Evolutionary conservation across 331 rosid species (phyloP).

Genomic region (Acacia pycnantha): DNA sequence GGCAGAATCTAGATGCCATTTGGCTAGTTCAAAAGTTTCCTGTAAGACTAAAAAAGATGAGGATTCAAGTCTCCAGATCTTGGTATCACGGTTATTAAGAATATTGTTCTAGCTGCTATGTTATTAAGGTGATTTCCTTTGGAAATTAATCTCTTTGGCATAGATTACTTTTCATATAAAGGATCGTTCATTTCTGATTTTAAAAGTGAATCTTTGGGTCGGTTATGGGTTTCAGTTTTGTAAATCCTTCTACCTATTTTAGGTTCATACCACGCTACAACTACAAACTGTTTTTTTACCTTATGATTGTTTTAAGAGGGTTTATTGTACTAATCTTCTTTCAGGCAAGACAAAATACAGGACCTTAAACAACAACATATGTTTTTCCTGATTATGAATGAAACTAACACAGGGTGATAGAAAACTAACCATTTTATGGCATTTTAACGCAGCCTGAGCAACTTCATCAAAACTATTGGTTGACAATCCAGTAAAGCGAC

Average conservation of each 20-base stretch:
- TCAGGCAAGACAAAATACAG: background rate
- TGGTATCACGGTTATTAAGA: background rate
- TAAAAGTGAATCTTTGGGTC: background rate
- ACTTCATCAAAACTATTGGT: slow-evolving; percentile 69
- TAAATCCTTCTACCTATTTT: background rate
- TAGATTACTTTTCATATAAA: background rate
- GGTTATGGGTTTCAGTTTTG: background rate
- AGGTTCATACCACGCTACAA: background rate
- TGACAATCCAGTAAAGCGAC: slow-evolving; percentile 68
- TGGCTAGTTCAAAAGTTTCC: background rate
- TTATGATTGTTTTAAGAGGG: background rate
- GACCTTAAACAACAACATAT: background rate
- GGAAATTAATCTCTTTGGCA: background rate
- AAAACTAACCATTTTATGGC: slow-evolving; percentile 72
- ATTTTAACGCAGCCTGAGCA: slow-evolving; percentile 57
- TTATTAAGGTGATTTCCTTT: background rate
- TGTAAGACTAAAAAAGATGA: background rate
- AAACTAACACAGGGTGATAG: background rate
- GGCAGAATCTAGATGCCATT: background rate
- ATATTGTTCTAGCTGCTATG: background rate
- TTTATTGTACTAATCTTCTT: background rate
- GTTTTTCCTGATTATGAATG: background rate
- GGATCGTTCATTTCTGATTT: background rate
- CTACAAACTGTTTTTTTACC: background rate
- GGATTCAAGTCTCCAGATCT: background rate